Base-by-base conservation (phyloP, 1,284 basidiomycete species). In the Xanthoconium separans region DNA sequence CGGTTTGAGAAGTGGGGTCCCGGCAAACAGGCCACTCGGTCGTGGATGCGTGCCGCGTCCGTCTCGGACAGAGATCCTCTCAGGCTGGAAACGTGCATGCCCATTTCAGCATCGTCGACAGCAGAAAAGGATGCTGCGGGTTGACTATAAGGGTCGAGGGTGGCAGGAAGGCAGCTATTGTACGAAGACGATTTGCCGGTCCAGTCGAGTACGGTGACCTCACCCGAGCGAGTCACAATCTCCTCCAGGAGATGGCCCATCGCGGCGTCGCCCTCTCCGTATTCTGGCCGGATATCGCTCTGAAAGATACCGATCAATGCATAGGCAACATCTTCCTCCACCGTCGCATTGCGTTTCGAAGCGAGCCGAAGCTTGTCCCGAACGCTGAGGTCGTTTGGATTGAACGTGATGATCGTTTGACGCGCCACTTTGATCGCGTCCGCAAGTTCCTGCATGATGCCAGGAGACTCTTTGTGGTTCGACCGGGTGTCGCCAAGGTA, bases 11-110 rank as follows among this genome's bases (percentile, higher is more conserved):
- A 37, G n/a, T 7, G n/a, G 8, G 36, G 9, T 18, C 16, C 8
- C 16, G 36, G 36, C n/a, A 18, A 37, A 18, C n/a, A 8, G 16
- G 36, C 18, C 7, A 37, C n/a, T n/a, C n/a, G 36, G n/a, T 37
- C 36, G 9, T 37, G 36, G 9, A 37, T 18, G n/a, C n/a, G 36
- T n/a, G 18, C 18, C 4, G 36, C 36, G 18, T 37, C n/a, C 15
- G 16, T 11, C 9, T 2, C 16, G n/a, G 36, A 37, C n/a, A 37
- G 36, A 10, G 7, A 37, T n/a, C 10, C n/a, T 37, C 36, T 8
- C 5, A 37, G 18, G 9, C 0, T 9, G 8, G 16, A 2, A 0
- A 9, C 8, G n/a, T 16, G 36, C 2, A 3, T 9, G 10, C n/a
- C n/a, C 9, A n/a, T 37, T 37, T 37, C n/a, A 11, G 36, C 30